Evolutionary conservation across 1,284 basidiomycete species (phyloP).

Genomic region (Inonotus hispidus): DNA sequence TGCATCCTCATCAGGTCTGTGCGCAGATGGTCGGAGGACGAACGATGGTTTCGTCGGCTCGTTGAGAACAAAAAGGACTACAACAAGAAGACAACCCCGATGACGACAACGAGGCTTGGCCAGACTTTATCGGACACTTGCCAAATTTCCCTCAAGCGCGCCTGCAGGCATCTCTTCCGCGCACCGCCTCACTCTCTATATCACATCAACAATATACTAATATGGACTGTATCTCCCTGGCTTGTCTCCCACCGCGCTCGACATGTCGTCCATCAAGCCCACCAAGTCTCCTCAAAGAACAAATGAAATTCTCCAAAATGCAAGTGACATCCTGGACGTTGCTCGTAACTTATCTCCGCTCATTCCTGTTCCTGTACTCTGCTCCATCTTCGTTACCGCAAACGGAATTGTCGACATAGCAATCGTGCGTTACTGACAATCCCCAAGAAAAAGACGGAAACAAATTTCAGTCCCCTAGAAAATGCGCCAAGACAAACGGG

Average conservation of each 20-base stretch:
- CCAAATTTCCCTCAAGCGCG: neutral
- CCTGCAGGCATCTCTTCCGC: neutral
- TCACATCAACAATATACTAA: no score
- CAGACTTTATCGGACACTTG: neutral
- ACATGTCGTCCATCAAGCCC: neutral
- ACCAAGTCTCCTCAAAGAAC: neutral
- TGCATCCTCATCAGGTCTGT: no score
- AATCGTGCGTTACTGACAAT: neutral
- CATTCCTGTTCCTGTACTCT: constrained; percentile 1
- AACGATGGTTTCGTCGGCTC: no score
- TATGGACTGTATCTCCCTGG: neutral
- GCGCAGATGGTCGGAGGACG: no score
- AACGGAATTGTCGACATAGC: constrained; percentile 4
- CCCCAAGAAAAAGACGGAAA: neutral
- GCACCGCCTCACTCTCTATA: neutral
- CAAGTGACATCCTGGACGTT: neutral
- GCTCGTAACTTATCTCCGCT: constrained; percentile 2
- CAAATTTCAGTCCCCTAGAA: neutral
- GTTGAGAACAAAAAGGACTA: neutral
- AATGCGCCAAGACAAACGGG: constrained; percentile 3
- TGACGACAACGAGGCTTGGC: neutral
- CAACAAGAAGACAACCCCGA: neutral
- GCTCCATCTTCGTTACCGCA: constrained; percentile 5
- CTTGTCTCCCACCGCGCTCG: neutral
- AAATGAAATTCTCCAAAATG: constrained; percentile 8